Percentiles rank a stretch among this genome's conserved stretches.
These are phyloP conservation scores for Suillus cothurnatus DNA, from an alignment of 768 basidiomycete species.

Conservation along the genomic window DNA sequence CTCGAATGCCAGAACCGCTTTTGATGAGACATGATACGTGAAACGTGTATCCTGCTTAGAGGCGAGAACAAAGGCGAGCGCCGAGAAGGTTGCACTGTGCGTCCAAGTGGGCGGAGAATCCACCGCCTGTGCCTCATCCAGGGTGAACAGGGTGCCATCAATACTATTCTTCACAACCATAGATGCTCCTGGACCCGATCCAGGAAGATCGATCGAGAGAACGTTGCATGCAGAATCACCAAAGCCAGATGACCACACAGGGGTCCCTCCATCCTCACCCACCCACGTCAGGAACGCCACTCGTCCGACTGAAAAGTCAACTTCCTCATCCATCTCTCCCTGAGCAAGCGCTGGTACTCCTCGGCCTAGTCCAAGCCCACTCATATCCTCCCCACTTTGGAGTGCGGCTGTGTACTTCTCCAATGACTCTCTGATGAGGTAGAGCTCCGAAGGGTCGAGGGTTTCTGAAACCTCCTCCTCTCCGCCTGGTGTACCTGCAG, in stretches of 20 bases:
- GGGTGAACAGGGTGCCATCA: slow-evolving; percentile 67
- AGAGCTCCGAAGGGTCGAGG: slow-evolving; percentile 81
- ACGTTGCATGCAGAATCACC: slow-evolving; percentile 46
- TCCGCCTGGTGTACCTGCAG: slow-evolving; percentile 41
- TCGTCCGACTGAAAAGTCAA: slow-evolving; percentile 75
- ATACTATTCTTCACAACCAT: slow-evolving; percentile 72
- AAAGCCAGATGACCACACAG: slow-evolving; percentile 42
- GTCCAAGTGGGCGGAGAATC: slow-evolving; percentile 50
- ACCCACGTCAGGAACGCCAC: slow-evolving; percentile 71
- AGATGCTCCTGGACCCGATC: slow-evolving; percentile 36
- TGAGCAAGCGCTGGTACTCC: slow-evolving; percentile 80
- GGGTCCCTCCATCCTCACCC: slow-evolving; percentile 46
- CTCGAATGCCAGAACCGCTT: slow-evolving; percentile 81
- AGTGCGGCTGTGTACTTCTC: slow-evolving; percentile 83
- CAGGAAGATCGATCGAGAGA: slow-evolving; percentile 76
- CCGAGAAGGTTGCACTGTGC: slow-evolving; percentile 84
- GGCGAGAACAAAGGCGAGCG: slow-evolving; percentile 90
- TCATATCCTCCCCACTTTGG: slow-evolving; percentile 56
- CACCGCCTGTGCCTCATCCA: slow-evolving; percentile 35
- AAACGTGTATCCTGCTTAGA: slow-evolving; percentile 91
- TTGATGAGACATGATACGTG: slow-evolving; percentile 66
- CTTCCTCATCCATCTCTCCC: slow-evolving; percentile 92
- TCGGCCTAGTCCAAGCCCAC: slow-evolving; percentile 62
- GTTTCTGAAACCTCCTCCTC: slow-evolving; percentile 84
- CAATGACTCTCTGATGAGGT: slow-evolving; percentile 74